Conservation (phyloP, 2,329 filamentous ascomycete genomes). For the Diaporthe sp. region DNA sequence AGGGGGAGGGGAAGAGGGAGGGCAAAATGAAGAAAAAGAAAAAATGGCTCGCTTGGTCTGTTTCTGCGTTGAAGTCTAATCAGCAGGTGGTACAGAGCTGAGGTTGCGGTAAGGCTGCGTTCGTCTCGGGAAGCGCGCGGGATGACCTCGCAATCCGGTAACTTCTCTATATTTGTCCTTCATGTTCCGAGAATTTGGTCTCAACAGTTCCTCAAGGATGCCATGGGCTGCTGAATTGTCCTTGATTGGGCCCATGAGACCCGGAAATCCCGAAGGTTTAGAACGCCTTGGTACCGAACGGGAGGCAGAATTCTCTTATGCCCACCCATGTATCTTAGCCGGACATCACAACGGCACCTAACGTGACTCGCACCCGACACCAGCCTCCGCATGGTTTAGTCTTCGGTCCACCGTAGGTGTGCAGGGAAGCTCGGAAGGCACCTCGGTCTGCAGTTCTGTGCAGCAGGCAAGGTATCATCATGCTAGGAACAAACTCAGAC, state of each 20-base stretch:
- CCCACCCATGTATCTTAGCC: not conserved
- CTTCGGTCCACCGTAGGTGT: not conserved
- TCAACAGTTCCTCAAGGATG: not conserved
- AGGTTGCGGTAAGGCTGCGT: not conserved
- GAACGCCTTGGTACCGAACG: not conserved
- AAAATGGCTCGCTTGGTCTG: not conserved
- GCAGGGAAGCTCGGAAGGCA: not conserved
- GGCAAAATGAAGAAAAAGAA: not conserved
- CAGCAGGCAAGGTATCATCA: conserved; percentile 1
- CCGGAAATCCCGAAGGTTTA: not conserved
- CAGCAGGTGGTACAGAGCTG: not conserved
- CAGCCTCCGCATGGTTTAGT: not conserved
- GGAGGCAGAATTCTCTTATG: not conserved
- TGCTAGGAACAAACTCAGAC: not conserved
- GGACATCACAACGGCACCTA: not conserved
- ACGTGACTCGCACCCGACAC: not conserved
- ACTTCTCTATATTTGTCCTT: not conserved
- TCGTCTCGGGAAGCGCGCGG: not conserved
- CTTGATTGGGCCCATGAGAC: not conserved
- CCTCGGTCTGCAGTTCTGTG: not conserved
- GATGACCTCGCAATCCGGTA: not conserved
- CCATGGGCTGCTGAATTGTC: not conserved
- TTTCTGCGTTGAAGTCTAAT: not conserved
- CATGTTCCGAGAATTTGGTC: not conserved
- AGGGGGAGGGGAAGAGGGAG: not conserved